Conservation (phyloP, 2,329 filamentous ascomycete genomes). For the Tolypocladium capitatum region DNA sequence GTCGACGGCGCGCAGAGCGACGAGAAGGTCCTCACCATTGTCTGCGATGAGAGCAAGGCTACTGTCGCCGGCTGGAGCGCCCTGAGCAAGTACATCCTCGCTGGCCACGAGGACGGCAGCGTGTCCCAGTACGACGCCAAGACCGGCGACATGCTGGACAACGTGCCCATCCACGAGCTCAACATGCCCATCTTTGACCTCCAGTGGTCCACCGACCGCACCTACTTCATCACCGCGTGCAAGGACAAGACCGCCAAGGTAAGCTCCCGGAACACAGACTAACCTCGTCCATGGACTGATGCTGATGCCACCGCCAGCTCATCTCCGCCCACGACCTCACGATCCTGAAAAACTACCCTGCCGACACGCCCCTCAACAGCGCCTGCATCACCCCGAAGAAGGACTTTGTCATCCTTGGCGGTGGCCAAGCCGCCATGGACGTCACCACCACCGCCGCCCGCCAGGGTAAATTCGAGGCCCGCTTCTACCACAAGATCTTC, state of each 20-base stretch:
- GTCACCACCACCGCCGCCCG: constrained; percentile 88
- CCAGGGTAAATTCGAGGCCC: constrained; percentile 97
- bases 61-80: constrained; percentile 97
- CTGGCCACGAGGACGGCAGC: constrained; percentile 91
- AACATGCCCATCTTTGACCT: constrained; percentile 78
- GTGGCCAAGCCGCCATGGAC: constrained; percentile 97
- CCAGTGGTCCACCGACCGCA: constrained; percentile 86
- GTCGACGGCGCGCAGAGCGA: constrained; percentile 71
- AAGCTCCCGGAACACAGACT: constrained; percentile 10
- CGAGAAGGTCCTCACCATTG: constrained; percentile 74
- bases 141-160: constrained; percentile 71
- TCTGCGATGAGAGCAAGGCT: constrained; percentile 91
- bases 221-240: constrained; percentile 95
- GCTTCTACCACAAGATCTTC: constrained; percentile 99
- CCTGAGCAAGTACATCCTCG: constrained; percentile 89
- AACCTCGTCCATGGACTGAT: background rate
- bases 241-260: constrained; percentile 97
- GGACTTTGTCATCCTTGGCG: constrained; percentile 93
- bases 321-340: constrained; percentile 75
- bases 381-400: constrained; percentile 90
- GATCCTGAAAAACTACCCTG: constrained; percentile 80
- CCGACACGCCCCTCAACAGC: constrained; percentile 94
- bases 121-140: constrained; percentile 87
- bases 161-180: constrained; percentile 74
- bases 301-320: constrained; percentile 36